These are phyloP conservation scores for Globisporangium acanthophoron DNA, from an alignment of 352 stramenopile genomes.

Conservation along the genomic window DNA sequence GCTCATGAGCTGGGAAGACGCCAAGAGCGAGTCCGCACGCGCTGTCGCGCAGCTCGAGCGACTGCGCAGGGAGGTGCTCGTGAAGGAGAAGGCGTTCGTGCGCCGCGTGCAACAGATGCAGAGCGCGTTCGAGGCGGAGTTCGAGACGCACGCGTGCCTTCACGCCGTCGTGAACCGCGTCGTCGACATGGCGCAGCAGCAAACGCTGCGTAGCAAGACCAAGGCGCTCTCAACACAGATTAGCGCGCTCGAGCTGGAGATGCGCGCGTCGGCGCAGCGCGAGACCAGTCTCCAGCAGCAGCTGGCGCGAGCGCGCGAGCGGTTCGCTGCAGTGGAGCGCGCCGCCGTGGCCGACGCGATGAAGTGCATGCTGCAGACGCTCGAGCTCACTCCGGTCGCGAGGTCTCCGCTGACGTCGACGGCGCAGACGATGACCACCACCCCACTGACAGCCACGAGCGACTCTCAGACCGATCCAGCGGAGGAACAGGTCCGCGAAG, in stretches of 20 bases:
- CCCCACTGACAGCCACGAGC: not conserved
- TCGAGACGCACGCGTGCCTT: constrained; percentile 25
- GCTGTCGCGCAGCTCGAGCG: constrained; percentile 3
- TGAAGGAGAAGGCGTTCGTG: constrained; percentile 19
- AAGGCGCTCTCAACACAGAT: constrained; percentile 32
- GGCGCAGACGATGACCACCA: not conserved
- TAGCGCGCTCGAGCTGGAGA: constrained; percentile 21
- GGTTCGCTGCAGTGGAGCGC: constrained; percentile 31
- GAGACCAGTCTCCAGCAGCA: constrained; percentile 29
- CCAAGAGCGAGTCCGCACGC: constrained; percentile 7
- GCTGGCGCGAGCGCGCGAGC: constrained; percentile 19
- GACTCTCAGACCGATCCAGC: constrained; percentile 10
- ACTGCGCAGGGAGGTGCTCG: constrained; percentile 13
- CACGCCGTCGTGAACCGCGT: constrained; percentile 34
- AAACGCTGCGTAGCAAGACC: constrained; percentile 9
- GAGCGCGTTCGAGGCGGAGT: constrained; percentile 9
- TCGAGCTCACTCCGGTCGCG: constrained; percentile 21
- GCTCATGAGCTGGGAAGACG: constrained; percentile 40
- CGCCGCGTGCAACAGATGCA: constrained; percentile 11
- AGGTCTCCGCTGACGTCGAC: not conserved
- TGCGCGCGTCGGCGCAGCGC: constrained; percentile 16
- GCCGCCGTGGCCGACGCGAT: constrained; percentile 39
- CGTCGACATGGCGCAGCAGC: constrained; percentile 36
- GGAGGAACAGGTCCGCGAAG: not conserved
- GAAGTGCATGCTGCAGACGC: constrained; percentile 30